These are phyloP conservation scores for Trichoderma pleuroti DNA, from an alignment of 2,329 filamentous ascomycete genomes.

Conservation along the genomic window DNA sequence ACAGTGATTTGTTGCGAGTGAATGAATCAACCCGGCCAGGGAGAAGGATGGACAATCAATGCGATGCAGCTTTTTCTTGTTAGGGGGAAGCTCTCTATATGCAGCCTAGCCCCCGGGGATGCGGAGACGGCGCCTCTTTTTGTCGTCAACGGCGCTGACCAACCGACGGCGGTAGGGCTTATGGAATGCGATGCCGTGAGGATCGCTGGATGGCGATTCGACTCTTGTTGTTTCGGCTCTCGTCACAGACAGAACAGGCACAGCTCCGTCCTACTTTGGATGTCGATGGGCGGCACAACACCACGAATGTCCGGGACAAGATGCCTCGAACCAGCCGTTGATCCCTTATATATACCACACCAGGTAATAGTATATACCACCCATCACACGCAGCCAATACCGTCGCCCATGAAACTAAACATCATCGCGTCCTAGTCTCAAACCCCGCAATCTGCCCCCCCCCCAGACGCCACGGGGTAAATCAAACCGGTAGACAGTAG, in stretches of 20 bases:
- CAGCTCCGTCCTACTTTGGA: neutral
- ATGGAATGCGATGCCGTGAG: neutral
- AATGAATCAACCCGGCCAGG: neutral
- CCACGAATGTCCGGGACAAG: neutral
- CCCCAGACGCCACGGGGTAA: slow-evolving; percentile 1
- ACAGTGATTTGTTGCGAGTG: neutral
- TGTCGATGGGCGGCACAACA: neutral
- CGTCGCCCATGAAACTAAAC: neutral
- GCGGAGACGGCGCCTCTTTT: slow-evolving; percentile 3
- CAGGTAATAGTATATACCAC: too few relatives aligned
- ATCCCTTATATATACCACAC: too few relatives aligned
- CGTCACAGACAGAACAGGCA: neutral
- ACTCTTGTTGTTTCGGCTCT: neutral
- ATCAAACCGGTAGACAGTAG: neutral
- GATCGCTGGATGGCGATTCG: neutral
- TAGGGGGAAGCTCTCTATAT: neutral
- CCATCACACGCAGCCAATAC: neutral
- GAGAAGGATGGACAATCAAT: neutral
- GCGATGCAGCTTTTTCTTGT: neutral
- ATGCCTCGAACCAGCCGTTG: neutral
- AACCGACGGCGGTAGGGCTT: neutral
- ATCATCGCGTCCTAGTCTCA: neutral
- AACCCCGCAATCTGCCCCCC: slow-evolving; percentile 15
- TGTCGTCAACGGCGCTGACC: neutral
- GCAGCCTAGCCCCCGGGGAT: neutral